Percentiles rank a stretch among this genome's conserved stretches.
phyloP scores from a whole-genome alignment of 495 filamentous ascomycete genomes.

The Neurospora sp. region DNA sequence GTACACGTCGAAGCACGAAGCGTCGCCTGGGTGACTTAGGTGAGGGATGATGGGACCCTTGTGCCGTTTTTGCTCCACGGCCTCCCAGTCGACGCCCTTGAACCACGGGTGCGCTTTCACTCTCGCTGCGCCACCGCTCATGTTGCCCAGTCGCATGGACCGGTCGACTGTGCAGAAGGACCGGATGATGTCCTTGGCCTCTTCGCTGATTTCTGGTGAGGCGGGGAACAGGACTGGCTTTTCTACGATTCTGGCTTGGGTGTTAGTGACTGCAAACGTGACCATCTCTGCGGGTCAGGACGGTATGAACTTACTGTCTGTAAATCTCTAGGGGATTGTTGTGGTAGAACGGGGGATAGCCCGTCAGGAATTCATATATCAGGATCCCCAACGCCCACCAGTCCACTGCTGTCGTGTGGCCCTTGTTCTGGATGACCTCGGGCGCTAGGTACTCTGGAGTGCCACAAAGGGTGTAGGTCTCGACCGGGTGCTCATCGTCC shows the following conservation, averaged over 20 bases:
- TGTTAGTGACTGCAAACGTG: neutral
- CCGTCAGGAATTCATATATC: conserved; percentile 91
- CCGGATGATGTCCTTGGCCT: conserved; percentile 75
- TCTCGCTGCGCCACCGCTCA: conserved; percentile 64
- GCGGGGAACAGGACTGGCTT: conserved; percentile 61
- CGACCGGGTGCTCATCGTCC: conserved; percentile 42
- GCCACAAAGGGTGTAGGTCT: conserved; percentile 94
- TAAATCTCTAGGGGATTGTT: conserved; percentile 94
- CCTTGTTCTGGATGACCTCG: conserved; percentile 92
- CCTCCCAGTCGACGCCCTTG: conserved; percentile 72
- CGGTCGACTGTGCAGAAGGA: conserved; percentile 84
- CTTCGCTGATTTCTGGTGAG: conserved; percentile 52
- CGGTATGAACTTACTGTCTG: conserved; percentile 52
- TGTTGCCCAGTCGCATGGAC: conserved; percentile 77
- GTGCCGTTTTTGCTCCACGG: conserved; percentile 56
- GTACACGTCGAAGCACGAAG: conserved; percentile 86
- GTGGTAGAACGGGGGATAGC: conserved; percentile 96
- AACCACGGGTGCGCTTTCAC: conserved; percentile 91
- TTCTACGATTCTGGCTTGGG: conserved; percentile 52
- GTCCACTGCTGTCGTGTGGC: conserved; percentile 92
- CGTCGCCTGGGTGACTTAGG: conserved; percentile 69
- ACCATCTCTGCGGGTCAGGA: neutral
- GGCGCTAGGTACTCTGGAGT: conserved; percentile 96
- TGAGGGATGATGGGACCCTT: conserved; percentile 81
- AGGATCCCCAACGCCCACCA: conserved; percentile 98